These are phyloP conservation scores for Alternaria solani DNA, from an alignment of 2,329 filamentous ascomycete species.

Conservation along the genomic window DNA sequence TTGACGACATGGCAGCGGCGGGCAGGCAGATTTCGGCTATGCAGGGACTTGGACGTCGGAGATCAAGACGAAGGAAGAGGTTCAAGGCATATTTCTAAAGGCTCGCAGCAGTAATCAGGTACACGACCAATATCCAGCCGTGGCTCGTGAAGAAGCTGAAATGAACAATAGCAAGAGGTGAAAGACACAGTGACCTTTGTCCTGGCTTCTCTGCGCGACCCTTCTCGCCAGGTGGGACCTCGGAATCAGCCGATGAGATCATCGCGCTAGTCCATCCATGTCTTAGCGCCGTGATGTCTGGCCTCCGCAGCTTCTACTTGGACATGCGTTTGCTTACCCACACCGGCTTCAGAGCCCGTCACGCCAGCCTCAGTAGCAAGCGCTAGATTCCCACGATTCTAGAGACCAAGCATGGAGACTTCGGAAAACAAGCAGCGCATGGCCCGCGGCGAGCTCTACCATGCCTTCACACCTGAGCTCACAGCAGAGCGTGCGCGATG, in stretches of 20 bases:
- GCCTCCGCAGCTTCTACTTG: background rate
- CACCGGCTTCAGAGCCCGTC: background rate
- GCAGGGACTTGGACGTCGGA: background rate
- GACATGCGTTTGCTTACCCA: background rate
- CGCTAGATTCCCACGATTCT: background rate
- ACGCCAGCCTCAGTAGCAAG: background rate
- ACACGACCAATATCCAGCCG: background rate
- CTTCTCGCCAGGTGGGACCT: background rate
- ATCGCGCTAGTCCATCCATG: background rate
- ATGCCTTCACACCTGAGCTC: constrained; percentile 75
- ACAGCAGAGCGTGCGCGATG: constrained; percentile 70
- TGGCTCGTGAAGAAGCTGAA: background rate
- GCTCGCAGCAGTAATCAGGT: background rate
- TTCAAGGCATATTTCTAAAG: constrained; percentile 14
- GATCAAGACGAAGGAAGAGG: background rate
- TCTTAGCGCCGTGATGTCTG: constrained; percentile 1
- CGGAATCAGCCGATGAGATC: constrained; percentile 1
- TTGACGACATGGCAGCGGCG: constrained; percentile 32
- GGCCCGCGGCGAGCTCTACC: constrained; percentile 74
- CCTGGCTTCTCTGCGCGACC: constrained; percentile 1
- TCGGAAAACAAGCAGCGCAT: constrained; percentile 59
- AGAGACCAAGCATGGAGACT: constrained; percentile 27
- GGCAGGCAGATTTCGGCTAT: background rate
- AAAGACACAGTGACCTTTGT: constrained; percentile 12
- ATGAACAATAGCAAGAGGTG: constrained; percentile 18